A percentile compares a stretch with the other conserved stretches of the same genome.
Conservation (phyloP, 371 early-diverging fungal species). For the Rhizopus sp. region DNA sequence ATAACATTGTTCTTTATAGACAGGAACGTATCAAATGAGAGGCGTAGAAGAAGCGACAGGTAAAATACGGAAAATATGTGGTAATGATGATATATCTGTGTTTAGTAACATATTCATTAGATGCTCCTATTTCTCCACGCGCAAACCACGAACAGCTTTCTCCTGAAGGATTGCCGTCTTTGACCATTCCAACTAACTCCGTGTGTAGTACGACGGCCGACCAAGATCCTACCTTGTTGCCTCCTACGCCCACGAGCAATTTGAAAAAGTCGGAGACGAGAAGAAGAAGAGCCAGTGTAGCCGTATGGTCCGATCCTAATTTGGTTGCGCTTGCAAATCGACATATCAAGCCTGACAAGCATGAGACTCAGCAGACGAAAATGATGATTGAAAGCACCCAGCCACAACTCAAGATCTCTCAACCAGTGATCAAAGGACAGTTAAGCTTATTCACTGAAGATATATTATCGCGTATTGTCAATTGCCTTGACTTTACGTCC, state of each 20-base stretch:
- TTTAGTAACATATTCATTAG: background rate
- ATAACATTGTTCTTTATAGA: background rate
- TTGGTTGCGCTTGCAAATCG: conserved; percentile 57
- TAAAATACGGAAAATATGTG: background rate
- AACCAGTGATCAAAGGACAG: conserved; percentile 1
- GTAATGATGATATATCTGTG: background rate
- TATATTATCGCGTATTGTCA: conserved; percentile 23
- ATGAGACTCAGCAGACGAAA: conserved; percentile 2
- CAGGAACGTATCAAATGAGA: background rate
- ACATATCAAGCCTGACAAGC: conserved; percentile 10
- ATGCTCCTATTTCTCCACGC: conserved; percentile 3
- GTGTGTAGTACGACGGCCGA: conserved; percentile 51
- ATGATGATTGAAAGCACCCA: background rate
- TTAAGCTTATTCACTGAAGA: conserved; percentile 17
- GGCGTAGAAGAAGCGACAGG: background rate
- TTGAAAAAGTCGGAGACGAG: conserved; percentile 45
- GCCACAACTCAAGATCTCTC: background rate
- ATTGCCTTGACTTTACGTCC: conserved; percentile 32
- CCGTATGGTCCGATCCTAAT: conserved; percentile 81
- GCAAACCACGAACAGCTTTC: background rate
- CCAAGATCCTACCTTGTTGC: conserved; percentile 45
- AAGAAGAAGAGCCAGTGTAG: conserved; percentile 72
- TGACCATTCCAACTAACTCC: conserved; percentile 25
- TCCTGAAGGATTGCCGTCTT: conserved; percentile 7
- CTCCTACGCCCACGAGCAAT: conserved; percentile 22